These are phyloP conservation scores for Monilinia fructicola DNA, from an alignment of 2,329 filamentous ascomycete species.

Conservation along the genomic window DNA sequence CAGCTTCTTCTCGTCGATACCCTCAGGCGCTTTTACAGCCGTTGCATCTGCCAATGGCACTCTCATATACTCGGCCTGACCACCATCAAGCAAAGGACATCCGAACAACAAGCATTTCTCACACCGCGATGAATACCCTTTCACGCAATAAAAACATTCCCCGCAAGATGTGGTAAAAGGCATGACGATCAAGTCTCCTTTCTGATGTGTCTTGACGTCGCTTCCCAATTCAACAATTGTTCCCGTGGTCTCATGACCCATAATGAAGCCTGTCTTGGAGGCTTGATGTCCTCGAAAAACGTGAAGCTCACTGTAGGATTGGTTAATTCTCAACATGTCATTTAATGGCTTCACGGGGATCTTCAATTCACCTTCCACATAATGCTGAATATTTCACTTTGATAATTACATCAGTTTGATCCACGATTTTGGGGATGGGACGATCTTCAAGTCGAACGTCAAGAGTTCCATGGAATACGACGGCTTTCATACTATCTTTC, in stretches of 20 bases:
- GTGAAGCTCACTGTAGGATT: conserved; percentile 64
- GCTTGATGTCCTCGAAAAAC: conserved; percentile 78
- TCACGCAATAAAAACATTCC: conserved; percentile 82
- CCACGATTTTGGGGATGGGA: conserved; percentile 71
- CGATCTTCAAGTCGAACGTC: conserved; percentile 63
- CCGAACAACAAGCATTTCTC: conserved; percentile 70
- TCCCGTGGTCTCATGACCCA: conserved; percentile 85
- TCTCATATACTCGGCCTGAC: conserved; percentile 79
- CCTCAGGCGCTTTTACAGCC: conserved; percentile 69
- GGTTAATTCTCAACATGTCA: neutral
- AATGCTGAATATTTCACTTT: conserved; percentile 81
- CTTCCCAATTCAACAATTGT: conserved; percentile 66
- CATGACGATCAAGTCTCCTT: conserved; percentile 76
- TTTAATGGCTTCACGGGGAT: neutral
- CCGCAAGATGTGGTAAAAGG: conserved; percentile 78
- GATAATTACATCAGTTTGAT: conserved; percentile 74
- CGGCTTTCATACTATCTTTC: conserved; percentile 72
- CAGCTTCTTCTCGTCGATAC: conserved; percentile 71
- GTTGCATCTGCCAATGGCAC: conserved; percentile 80
- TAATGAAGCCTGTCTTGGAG: conserved; percentile 60
- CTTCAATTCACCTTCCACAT: conserved; percentile 72
- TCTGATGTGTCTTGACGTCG: conserved; percentile 64
- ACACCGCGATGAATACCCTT: conserved; percentile 77
- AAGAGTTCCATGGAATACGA: conserved; percentile 71
- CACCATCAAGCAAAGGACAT: conserved; percentile 67